These are phyloP conservation scores for Eimeria tenella DNA, from an alignment of 169 alveolate genomes.

Conservation along the genomic window DNA sequence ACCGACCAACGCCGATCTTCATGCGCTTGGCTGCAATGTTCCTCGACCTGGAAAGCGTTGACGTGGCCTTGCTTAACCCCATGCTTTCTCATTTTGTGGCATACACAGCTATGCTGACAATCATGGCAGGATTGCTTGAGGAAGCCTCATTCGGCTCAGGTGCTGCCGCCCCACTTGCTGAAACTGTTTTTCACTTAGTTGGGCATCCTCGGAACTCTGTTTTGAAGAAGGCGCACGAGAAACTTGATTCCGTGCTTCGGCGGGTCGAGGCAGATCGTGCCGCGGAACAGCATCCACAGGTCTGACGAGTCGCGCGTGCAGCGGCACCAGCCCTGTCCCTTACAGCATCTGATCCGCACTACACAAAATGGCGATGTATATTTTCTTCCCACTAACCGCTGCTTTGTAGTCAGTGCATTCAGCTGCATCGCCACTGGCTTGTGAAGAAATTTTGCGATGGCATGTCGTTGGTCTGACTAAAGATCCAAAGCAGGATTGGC, in stretches of 20 bases:
- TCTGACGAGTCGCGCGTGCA: background rate
- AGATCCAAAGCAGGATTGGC: no score
- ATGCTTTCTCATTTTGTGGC: conserved; percentile 48
- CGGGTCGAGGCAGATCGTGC: conserved; percentile 54
- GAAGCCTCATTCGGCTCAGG: conserved; percentile 62
- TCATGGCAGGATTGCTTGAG: conserved; percentile 60
- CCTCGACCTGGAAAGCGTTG: conserved; percentile 21
- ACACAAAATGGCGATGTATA: background rate
- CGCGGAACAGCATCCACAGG: conserved; percentile 13
- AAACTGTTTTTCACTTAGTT: background rate
- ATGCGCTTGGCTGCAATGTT: conserved; percentile 53
- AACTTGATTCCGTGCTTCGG: conserved; percentile 37
- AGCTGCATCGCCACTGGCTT: no score
- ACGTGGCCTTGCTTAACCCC: conserved; percentile 50
- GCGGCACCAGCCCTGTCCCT: background rate
- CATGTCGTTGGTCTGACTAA: no score
- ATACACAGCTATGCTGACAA: conserved; percentile 48
- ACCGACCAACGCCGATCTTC: conserved; percentile 51
- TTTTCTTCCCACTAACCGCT: background rate
- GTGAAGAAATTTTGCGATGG: no score
- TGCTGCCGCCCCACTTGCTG: conserved; percentile 36
- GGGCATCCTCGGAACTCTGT: conserved; percentile 33
- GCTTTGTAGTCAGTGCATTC: background rate
- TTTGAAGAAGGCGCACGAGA: conserved; percentile 13
- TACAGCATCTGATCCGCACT: background rate